Evolutionary conservation across 2,329 filamentous ascomycete genomes (phyloP), one percentile per base, ranked within the genome.

Genomic region (Neonectria neomacrospora): DNA sequence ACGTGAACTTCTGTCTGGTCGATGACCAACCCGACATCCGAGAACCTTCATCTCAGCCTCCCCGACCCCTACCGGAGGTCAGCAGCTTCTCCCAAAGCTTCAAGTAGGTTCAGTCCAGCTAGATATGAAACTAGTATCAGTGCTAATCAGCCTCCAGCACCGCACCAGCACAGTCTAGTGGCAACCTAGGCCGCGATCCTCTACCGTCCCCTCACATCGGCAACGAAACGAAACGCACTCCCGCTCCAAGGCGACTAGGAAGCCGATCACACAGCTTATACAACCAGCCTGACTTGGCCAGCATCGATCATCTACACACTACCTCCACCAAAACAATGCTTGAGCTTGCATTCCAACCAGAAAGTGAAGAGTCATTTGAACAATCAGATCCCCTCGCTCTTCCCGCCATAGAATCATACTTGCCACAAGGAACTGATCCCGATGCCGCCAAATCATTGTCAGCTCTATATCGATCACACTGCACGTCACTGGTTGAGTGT

Each of bases 401-500:
- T n/a, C 96, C 96, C n/a, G 86, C 90, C 53, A 96, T 99, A 70
- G 88, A 92, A 66, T 84, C 87, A 5, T 97, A 94, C 75, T 83
- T 97, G 2, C 94, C 95, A 1, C 80, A 81, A 2, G 91, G 92
- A 59, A 97, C 94, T 7, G 96, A 99, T 76, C 83, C 87, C 1
- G 95, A 98, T 74, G 91, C 94, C 8, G 94, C 94, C 26, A 92
- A 92, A 72, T 94, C 94, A 4, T 83, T 99, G 22, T 88, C 89
- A 39, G 94, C 95, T 5, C 85, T 98, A 23, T 99, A 99, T 76
- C 89, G 94, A 53, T 96, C 95, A 3, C 95, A 98, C 76, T 97
- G 94, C 77, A 97, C 96, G 14, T 97, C 94, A 1, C 86, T 99
- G 5, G 91, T 99, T 32, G 96, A 99, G 78, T 95, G 93, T 71